Conservation (phyloP, 345 rosid species). For the Mallotus nudiflorus region DNA sequence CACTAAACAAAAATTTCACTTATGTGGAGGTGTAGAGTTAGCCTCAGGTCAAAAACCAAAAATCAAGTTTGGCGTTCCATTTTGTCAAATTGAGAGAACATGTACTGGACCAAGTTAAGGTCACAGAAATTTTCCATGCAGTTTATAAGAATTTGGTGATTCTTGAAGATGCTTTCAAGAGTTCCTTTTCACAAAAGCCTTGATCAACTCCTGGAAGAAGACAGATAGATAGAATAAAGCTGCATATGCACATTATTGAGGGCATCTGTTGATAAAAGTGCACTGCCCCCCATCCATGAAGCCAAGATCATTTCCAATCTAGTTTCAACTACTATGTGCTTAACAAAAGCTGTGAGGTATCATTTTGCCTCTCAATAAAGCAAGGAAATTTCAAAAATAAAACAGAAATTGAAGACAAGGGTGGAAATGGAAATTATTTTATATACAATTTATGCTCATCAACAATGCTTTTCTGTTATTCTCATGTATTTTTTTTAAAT, state of each 20-base stretch:
- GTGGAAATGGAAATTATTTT: background rate
- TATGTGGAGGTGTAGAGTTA: too few species aligned
- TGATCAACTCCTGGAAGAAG: background rate
- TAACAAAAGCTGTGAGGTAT: slow-evolving; percentile 6
- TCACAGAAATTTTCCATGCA: too few species aligned
- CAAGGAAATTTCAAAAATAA: background rate
- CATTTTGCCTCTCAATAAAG: slow-evolving; percentile 15
- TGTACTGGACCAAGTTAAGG: fast-evolving
- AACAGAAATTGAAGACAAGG: background rate
- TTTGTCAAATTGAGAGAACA: background rate
- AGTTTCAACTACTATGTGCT: slow-evolving; percentile 8
- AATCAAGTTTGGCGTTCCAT: too few species aligned
- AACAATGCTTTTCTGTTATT: background rate
- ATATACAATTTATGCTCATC: background rate
- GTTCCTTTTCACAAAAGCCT: background rate
- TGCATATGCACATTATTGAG: background rate
- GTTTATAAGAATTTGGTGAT: background rate
- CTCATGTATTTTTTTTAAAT: background rate
- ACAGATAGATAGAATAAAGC: background rate
- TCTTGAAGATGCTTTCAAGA: background rate
- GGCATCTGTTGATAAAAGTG: background rate
- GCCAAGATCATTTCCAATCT: background rate
- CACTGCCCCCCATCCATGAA: background rate
- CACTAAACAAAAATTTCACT: too few species aligned
- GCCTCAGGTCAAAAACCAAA: too few species aligned